Evolutionary conservation across 1,284 basidiomycete genomes (phyloP), one percentile per base, ranked within the genome.

Genomic region (Rhodotorula sp.): DNA sequence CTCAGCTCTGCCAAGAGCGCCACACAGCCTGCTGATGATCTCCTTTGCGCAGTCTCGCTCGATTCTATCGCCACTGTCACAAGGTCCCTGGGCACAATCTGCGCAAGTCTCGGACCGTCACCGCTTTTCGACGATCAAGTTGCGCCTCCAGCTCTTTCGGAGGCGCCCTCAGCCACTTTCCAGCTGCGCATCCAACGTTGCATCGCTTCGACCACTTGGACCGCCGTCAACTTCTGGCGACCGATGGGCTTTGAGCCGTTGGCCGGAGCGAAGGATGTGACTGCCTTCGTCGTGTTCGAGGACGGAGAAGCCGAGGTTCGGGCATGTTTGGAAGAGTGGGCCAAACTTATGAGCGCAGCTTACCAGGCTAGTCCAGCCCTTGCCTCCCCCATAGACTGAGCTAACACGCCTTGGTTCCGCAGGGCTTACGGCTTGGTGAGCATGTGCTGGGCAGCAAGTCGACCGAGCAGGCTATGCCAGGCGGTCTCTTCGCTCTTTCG

Each of bases 151-250:
- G 10, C 44, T 4, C 61, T 71, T 44, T 22, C 22, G 2, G n/a
- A 9, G 3, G 48, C 59, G 10, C 11, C 26, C 1, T 9, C 57
- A 10, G 56, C 69, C 0, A 57, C 48, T 8, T 46, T 74, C 46
- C 52, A 69, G 15, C 54, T 75, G 4, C 64, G 73, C 15, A 54
- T 66, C 4, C 73, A 75, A 59, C 66, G 69, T 18, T 62, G 74
- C 83, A 78, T 90, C 30, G 81, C 91, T 18, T 86, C 89, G 52
- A 78, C 90, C 18, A 79, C 86, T 24, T 86, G 89, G 7, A 78
- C 88, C 2, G 87, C 89, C 0, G 76, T 92, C 26, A 83, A 86
- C 4, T 92, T 91, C 78, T 92, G 91, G 90, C 86, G 89, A 70
- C 91, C 90, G 77, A 83, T 92, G 40, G 89, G 88, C 0, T 78